Conservation (phyloP, 441 rosid genomes). For the California macrophylla region DNA sequence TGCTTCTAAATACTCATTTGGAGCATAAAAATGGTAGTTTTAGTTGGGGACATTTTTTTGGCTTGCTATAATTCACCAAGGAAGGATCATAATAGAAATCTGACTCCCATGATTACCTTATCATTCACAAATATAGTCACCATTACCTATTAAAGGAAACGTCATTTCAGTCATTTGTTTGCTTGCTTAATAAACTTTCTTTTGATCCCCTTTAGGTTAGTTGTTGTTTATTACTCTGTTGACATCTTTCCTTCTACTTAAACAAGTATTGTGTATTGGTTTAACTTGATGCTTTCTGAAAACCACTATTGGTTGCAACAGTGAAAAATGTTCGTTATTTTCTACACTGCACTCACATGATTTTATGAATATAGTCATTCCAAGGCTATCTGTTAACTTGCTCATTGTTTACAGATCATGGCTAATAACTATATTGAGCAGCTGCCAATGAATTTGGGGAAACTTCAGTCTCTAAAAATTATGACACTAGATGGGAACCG, state of each 20-base stretch:
- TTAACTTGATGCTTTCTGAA: neutral
- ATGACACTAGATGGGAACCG: constrained; percentile 79
- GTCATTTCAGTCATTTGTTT: neutral
- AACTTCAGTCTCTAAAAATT: constrained; percentile 73
- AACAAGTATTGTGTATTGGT: neutral
- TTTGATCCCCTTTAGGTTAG: neutral
- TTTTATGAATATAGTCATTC: neutral
- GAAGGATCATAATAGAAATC: neutral
- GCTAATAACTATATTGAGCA: constrained; percentile 56
- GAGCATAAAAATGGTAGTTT: neutral
- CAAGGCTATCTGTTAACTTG: constrained; percentile 2
- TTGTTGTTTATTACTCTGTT: neutral
- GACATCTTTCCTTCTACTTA: neutral
- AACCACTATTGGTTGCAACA: neutral
- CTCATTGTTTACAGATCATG: constrained; percentile 41
- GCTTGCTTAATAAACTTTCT: neutral
- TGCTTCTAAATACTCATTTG: neutral
- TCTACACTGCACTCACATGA: neutral
- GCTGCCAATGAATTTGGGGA: constrained; percentile 72
- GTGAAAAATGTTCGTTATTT: neutral
- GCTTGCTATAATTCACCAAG: neutral
- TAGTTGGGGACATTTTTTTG: neutral
- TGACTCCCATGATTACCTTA: neutral
- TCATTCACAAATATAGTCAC: neutral
- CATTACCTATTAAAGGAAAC: neutral